A percentile compares a stretch with the other conserved stretches of the same genome.
phyloP scores from a whole-genome alignment of 1,284 basidiomycete species.

The Earliella scabrosa region DNA sequence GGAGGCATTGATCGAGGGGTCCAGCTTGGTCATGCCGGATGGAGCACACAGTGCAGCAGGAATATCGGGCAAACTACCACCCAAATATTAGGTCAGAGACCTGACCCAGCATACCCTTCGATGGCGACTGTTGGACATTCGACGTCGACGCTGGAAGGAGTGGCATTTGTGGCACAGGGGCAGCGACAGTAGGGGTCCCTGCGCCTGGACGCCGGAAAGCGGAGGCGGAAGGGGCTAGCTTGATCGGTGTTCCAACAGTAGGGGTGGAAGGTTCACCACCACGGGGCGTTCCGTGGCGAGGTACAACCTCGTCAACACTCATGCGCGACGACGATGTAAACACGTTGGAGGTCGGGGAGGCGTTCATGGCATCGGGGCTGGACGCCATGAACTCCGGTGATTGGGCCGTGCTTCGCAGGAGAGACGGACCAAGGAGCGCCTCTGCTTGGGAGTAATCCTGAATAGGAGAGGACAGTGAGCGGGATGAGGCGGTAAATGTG shows the following conservation, averaged over 20 bases:
- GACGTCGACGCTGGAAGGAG: constrained; percentile 14
- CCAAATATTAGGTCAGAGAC: constrained; percentile 80
- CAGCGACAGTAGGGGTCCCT: constrained; percentile 24
- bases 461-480: background rate
- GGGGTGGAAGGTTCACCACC: constrained; percentile 26
- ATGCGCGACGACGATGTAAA: constrained; percentile 22
- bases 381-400: constrained; percentile 21
- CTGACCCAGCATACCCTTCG: constrained; percentile 67
- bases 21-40: too few relatives aligned
- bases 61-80: too few relatives aligned
- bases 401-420: constrained; percentile 30
- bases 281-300: constrained; percentile 22
- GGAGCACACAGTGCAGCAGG: too few relatives aligned
- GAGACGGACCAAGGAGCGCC: constrained; percentile 49
- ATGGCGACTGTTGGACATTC: constrained; percentile 39
- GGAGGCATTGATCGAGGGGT: too few relatives aligned
- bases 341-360: constrained; percentile 26
- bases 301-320: constrained; percentile 28
- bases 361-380: constrained; percentile 32
- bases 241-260: constrained; percentile 57
- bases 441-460: constrained; percentile 66
- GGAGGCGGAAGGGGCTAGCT: constrained; percentile 67
- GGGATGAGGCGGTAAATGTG: background rate
- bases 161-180: constrained; percentile 2
- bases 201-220: constrained; percentile 58